Conservation (phyloP, 805 yeast species). For the Yarrowia hollandica region DNA sequence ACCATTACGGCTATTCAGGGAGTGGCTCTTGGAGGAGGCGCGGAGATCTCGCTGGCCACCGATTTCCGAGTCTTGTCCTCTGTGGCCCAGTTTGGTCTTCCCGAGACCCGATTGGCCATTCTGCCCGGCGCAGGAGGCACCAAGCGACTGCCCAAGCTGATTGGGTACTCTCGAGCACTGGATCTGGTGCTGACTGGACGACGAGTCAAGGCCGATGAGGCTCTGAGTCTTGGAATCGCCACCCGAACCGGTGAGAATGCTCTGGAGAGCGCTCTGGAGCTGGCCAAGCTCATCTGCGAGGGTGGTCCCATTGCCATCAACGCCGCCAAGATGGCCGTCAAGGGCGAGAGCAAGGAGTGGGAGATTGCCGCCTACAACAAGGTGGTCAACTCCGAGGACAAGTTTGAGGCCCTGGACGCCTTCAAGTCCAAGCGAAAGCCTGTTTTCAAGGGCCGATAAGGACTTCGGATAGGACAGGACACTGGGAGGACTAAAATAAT, state of each 20-base stretch:
- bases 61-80: constrained; percentile 46
- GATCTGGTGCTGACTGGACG: constrained; percentile 48
- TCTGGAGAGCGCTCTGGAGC: constrained; percentile 35
- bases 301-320: constrained; percentile 40
- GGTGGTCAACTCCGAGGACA: constrained; percentile 41
- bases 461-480: too few relatives aligned
- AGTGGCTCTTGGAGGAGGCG: constrained; percentile 49
- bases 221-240: constrained; percentile 45
- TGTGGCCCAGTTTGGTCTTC: constrained; percentile 45
- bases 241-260: constrained; percentile 36
- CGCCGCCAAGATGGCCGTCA: constrained; percentile 40
- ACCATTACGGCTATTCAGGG: constrained; percentile 49
- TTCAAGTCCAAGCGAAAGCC: constrained; percentile 45
- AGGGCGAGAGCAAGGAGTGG: constrained; percentile 36
- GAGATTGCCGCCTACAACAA: constrained; percentile 35
- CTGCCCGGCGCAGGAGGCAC: constrained; percentile 58
- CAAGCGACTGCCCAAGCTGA: constrained; percentile 50
- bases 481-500: too few relatives aligned
- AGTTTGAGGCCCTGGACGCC: constrained; percentile 44
- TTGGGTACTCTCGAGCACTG: constrained; percentile 54
- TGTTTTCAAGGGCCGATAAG: constrained; percentile 36
- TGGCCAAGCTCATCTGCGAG: constrained; percentile 37
- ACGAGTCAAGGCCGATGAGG: constrained; percentile 42
- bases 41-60: constrained; percentile 46
- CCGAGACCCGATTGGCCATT: constrained; percentile 53